These are phyloP conservation scores for Millerago galiae DNA, from an alignment of 805 yeast species.

Conservation along the genomic window DNA sequence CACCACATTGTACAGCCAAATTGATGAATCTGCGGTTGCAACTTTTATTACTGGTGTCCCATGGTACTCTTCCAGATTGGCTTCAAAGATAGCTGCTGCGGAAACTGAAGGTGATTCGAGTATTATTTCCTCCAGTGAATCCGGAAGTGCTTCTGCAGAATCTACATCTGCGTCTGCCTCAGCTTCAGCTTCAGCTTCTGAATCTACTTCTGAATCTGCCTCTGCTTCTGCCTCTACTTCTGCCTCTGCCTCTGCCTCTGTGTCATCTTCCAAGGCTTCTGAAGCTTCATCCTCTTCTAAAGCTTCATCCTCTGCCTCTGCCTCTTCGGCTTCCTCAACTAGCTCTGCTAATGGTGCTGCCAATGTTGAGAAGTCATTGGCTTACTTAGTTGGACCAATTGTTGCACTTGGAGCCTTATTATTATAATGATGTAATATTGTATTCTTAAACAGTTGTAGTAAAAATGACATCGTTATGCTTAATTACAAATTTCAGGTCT, in stretches of 20 bases:
- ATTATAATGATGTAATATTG: slow-evolving; percentile 9
- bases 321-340: too few relatives aligned
- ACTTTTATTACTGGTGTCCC: slow-evolving; percentile 26
- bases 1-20: slow-evolving; percentile 25
- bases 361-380: slow-evolving; percentile 8
- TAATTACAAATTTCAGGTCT: too few relatives aligned
- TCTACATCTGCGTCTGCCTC: slow-evolving; percentile 42
- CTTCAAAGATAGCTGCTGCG: slow-evolving; percentile 12
- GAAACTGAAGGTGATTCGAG: slow-evolving; percentile 6
- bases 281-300: too few relatives aligned
- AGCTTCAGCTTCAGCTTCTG: slow-evolving; percentile 6
- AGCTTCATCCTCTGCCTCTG: too few relatives aligned
- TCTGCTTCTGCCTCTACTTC: slow-evolving; percentile 3
- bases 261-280: too few relatives aligned
- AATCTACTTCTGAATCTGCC: not conserved
- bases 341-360: too few relatives aligned
- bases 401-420: slow-evolving; percentile 16
- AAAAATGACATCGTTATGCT: too few relatives aligned
- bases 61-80: slow-evolving; percentile 24
- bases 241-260: not conserved
- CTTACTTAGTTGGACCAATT: slow-evolving; percentile 15
- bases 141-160: slow-evolving; percentile 6
- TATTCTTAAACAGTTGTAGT: not conserved
- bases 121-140: slow-evolving; percentile 6
- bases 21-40: slow-evolving; percentile 23